Conservation (phyloP, 495 filamentous ascomycete species). For the Parathielavia appendiculata region DNA sequence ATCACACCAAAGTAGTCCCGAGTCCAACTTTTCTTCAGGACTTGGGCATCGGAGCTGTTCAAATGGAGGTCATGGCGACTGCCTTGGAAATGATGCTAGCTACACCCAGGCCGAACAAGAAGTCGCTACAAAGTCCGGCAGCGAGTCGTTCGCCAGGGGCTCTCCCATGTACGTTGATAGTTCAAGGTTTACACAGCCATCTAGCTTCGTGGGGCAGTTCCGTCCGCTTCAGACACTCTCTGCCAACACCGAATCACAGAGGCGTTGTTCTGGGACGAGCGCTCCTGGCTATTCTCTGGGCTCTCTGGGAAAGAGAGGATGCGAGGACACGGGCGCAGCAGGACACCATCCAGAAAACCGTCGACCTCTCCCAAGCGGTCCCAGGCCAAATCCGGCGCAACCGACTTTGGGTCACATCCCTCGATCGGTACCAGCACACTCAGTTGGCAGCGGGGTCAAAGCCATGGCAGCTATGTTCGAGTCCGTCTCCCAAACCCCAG, state of each 20-base stretch:
- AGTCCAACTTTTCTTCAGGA: background rate
- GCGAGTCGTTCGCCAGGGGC: background rate
- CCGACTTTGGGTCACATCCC: slow-evolving; percentile 4
- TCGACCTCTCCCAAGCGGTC: background rate
- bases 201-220: background rate
- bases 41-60: background rate
- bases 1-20: background rate
- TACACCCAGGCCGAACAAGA: background rate
- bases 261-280: background rate
- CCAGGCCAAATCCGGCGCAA: background rate
- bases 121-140: background rate
- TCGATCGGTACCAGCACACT: slow-evolving; percentile 6
- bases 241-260: background rate
- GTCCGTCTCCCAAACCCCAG: slow-evolving; percentile 20
- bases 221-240: background rate
- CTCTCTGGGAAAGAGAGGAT: background rate
- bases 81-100: background rate
- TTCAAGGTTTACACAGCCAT: background rate
- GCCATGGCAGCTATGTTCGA: slow-evolving; percentile 45
- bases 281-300: background rate
- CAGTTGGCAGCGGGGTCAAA: slow-evolving; percentile 33
- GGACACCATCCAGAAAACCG: background rate
- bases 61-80: background rate
- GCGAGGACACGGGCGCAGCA: background rate
- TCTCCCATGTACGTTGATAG: background rate